Percentiles rank a stretch among this genome's conserved stretches.
Evolutionary conservation across 2,329 filamentous ascomycete genomes (phyloP).

Genomic region (Phaeomoniella chlamydospora): DNA sequence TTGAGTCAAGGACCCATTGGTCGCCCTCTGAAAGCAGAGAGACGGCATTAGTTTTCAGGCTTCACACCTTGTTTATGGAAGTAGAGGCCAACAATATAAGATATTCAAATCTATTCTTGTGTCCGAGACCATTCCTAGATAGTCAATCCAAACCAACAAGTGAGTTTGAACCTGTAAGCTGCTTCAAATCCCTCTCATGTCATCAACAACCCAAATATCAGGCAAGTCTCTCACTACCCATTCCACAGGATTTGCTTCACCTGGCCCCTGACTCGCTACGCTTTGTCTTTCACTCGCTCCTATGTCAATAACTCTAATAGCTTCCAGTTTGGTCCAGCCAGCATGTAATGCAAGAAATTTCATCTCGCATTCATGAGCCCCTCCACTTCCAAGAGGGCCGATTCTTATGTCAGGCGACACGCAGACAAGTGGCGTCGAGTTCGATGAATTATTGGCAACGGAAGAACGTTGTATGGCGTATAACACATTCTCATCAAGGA

Average conservation of each 20-base stretch:
- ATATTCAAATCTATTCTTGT: too few species aligned
- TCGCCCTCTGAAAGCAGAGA: too few species aligned
- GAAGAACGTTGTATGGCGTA: slow-evolving; percentile 33
- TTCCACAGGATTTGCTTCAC: background rate
- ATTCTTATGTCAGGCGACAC: slow-evolving; percentile 43
- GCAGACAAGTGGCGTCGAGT: slow-evolving; percentile 38
- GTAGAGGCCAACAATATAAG: too few species aligned
- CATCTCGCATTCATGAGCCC: slow-evolving; percentile 40
- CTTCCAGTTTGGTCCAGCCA: slow-evolving; percentile 15
- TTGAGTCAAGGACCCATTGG: too few species aligned
- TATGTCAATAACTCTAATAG: slow-evolving; percentile 11
- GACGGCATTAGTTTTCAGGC: too few species aligned
- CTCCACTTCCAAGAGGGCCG: slow-evolving; percentile 14
- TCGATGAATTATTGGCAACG: slow-evolving; percentile 28
- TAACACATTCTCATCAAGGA: slow-evolving; percentile 41
- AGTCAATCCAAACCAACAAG: too few species aligned
- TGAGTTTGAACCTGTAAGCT: too few species aligned
- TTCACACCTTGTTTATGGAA: too few species aligned
- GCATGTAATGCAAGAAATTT: slow-evolving; percentile 22
- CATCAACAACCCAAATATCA: slow-evolving; percentile 1
- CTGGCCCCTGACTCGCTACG: background rate
- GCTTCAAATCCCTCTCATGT: too few species aligned
- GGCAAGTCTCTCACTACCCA: background rate
- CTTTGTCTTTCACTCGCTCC: background rate
- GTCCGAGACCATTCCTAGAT: too few species aligned